Percentiles rank a stretch among this genome's conserved stretches.
Conservation (phyloP, 2,329 filamentous ascomycete genomes). For the Dothiorella sarmentorum region DNA sequence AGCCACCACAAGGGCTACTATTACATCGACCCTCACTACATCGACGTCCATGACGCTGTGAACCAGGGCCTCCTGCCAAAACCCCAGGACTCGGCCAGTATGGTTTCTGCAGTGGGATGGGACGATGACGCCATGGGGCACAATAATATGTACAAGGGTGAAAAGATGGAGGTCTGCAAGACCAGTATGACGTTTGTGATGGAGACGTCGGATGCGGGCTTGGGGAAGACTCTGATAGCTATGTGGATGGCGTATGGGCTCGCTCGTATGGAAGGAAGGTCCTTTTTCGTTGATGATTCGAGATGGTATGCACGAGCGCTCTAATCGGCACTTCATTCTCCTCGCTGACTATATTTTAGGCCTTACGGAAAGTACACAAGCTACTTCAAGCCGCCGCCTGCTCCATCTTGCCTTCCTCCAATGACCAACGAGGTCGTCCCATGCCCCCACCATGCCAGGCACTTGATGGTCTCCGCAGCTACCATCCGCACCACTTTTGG, state of each 20-base stretch:
- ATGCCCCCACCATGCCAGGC: conserved; percentile 71
- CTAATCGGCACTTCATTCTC: too few species aligned
- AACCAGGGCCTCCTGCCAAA: conserved; percentile 57
- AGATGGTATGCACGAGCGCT: conserved; percentile 55
- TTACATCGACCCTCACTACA: conserved; percentile 62
- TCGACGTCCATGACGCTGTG: conserved; percentile 73
- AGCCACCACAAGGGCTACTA: conserved; percentile 54
- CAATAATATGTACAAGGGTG: conserved; percentile 21
- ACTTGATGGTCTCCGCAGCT: conserved; percentile 69
- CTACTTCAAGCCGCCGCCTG: conserved; percentile 67
- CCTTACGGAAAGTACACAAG: conserved; percentile 72
- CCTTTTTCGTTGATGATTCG: conserved; percentile 82
- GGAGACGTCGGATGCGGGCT: conserved; percentile 69
- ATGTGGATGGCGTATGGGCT: conserved; percentile 83
- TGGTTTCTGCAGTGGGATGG: conserved; percentile 25
- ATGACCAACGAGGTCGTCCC: conserved; percentile 73
- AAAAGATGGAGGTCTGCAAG: conserved; percentile 58
- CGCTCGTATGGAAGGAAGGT: conserved; percentile 67
- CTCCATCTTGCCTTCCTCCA: conserved; percentile 65
- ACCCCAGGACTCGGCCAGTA: conserved; percentile 29
- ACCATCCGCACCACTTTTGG: conserved; percentile 66
- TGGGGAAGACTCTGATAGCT: conserved; percentile 73
- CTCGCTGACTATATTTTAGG: conserved; percentile 34
- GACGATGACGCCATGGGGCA: conserved; percentile 21
- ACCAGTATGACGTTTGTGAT: conserved; percentile 74